Percentiles rank a stretch among this genome's conserved stretches.
phyloP scores from a whole-genome alignment of 805 yeast species.

The Candida chilensis region DNA sequence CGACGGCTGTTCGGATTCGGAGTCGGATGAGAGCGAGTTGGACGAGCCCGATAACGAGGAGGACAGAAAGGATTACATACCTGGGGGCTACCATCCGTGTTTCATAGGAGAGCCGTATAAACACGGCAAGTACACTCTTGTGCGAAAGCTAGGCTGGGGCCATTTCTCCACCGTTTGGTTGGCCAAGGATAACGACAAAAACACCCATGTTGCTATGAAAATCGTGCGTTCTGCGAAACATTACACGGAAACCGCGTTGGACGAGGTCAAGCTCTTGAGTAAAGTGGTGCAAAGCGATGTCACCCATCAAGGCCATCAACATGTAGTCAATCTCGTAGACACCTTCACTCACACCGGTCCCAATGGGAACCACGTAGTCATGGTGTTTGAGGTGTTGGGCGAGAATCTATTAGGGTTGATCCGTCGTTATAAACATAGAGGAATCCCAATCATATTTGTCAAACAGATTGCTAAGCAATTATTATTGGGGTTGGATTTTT shows the following conservation, averaged over 20 bases:
- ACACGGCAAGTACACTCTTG: conserved; percentile 65
- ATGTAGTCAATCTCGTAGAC: conserved; percentile 74
- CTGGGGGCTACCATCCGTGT: conserved; percentile 96
- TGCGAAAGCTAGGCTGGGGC: conserved; percentile 97
- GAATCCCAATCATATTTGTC: conserved; percentile 69
- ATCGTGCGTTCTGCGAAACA: conserved; percentile 86
- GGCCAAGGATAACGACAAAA: conserved; percentile 49
- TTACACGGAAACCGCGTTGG: conserved; percentile 90
- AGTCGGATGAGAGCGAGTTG: conserved; percentile 21
- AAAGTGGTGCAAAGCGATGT: conserved; percentile 54
- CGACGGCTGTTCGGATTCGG: conserved; percentile 1
- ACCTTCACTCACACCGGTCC: conserved; percentile 82
- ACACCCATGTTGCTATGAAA: conserved; percentile 85
- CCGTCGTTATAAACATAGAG: conserved; percentile 66
- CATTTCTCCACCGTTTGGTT: conserved; percentile 96
- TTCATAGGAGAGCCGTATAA: conserved; percentile 79
- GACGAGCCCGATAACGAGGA: conserved; percentile 59
- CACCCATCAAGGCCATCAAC: conserved; percentile 72
- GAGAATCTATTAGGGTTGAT: conserved; percentile 85
- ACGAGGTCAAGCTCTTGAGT: conserved; percentile 77
- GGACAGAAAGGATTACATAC: conserved; percentile 71
- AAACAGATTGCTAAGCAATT: conserved; percentile 79
- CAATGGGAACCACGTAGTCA: conserved; percentile 87
- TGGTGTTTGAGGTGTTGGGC: conserved; percentile 97
- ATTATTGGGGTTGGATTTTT: conserved; percentile 59